Conservation (phyloP, 192 early-diverging fungal species). For the Lobosporangium transversale region DNA sequence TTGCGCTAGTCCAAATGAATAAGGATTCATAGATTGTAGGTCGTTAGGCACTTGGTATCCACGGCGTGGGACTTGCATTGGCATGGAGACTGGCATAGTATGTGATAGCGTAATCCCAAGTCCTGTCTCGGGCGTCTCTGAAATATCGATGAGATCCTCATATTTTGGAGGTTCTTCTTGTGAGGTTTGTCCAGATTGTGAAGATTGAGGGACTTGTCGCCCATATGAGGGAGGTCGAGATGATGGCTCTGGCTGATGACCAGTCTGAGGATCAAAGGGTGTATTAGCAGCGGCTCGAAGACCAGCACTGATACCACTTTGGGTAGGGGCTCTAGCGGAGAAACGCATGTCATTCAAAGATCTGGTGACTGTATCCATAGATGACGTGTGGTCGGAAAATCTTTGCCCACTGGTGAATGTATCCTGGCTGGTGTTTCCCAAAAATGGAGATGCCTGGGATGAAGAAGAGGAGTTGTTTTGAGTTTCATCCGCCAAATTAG, state of each 20-base stretch:
- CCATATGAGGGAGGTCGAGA: constrained; percentile 37
- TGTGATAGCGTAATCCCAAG: constrained; percentile 24
- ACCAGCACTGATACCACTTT: constrained; percentile 46
- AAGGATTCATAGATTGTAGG: constrained; percentile 4
- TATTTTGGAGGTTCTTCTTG: constrained; percentile 35
- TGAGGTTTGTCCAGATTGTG: not conserved
- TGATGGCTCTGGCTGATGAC: not conserved
- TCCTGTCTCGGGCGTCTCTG: constrained; percentile 2
- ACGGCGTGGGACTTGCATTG: not conserved
- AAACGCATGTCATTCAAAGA: not conserved
- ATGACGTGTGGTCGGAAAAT: not conserved
- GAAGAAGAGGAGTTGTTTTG: constrained; percentile 5
- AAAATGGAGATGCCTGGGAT: not conserved
- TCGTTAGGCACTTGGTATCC: not conserved
- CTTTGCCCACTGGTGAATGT: not conserved
- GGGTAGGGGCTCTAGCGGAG: not conserved
- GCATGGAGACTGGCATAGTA: constrained; percentile 27
- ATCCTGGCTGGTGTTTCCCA: not conserved
- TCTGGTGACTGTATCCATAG: not conserved
- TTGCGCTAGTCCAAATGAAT: constrained; percentile 5
- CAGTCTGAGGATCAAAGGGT: not conserved
- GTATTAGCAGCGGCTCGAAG: constrained; percentile 36
- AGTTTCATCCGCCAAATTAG: not conserved
- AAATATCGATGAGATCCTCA: constrained; percentile 34
- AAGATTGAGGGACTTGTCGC: not conserved